A percentile compares a stretch with the other conserved stretches of the same genome.
Evolutionary conservation across 129 eudicot species (phyloP).

Genomic region (Centrapalus pauciflorus): DNA sequence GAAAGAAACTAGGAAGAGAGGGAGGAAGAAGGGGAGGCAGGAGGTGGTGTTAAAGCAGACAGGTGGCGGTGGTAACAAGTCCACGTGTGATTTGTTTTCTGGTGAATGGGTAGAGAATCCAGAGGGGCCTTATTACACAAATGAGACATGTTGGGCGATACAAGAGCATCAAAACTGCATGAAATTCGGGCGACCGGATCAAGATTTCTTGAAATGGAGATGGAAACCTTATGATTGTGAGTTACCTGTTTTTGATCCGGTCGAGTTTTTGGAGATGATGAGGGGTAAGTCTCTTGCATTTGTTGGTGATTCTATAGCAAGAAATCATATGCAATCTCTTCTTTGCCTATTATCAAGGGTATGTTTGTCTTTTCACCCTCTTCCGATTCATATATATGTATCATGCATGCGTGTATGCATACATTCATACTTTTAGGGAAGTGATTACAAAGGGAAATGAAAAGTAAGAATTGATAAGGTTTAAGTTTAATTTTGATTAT

Average conservation of each 20-base stretch:
- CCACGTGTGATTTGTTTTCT: constrained; percentile 46
- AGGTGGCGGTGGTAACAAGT: constrained; percentile 1
- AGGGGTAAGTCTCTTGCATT: constrained; percentile 77
- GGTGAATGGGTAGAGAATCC: constrained; percentile 77
- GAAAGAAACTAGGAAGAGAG: constrained; percentile 6
- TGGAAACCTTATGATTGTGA: constrained; percentile 79
- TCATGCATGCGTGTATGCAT: too few relatives aligned
- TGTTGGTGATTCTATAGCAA: constrained; percentile 81
- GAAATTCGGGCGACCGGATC: constrained; percentile 64
- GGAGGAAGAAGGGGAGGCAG: constrained; percentile 1
- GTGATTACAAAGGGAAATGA: background rate
- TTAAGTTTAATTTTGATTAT: background rate
- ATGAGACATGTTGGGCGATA: constrained; percentile 53
- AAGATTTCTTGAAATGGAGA: constrained; percentile 67
- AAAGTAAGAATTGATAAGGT: background rate
- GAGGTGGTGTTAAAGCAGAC: constrained; percentile 1
- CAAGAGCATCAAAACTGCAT: constrained; percentile 81
- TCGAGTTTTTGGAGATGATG: constrained; percentile 52
- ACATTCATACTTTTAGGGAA: too few relatives aligned
- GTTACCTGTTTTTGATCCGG: constrained; percentile 53
- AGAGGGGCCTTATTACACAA: constrained; percentile 65
- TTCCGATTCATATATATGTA: too few relatives aligned
- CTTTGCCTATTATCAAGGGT: constrained; percentile 70
- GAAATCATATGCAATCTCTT: constrained; percentile 87
- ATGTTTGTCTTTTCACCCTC: constrained; percentile 18